Evolutionary conservation across 1,139 yeast species (phyloP), one percentile per base, ranked within the genome.

Genomic region (Debaryomyces fabryi): DNA sequence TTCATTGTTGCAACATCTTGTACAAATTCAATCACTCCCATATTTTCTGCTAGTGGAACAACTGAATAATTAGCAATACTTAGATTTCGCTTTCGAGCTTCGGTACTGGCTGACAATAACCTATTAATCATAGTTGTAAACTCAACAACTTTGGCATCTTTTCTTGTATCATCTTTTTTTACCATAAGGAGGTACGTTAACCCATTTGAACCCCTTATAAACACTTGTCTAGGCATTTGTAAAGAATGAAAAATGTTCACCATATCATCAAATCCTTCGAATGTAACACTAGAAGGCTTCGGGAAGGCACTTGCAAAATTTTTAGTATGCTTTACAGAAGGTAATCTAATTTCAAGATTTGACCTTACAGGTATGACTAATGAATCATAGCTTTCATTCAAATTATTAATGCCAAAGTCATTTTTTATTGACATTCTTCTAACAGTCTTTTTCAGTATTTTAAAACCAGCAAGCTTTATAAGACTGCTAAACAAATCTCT

Each of bases 11-110:
- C 76, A 3, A 92, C 95, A 54, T 90, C 85, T 29, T 84, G 85
- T 6, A 95, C 98, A 84, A 96, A 92, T 63, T 95, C 99, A 53
- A 95, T 87, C 5, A 95, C 79, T 30, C 99, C 99, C 73, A 88
- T 82, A 32, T 83, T 84, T 56, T 90, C 97, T 41, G 90, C 85
- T 48, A 95, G 67, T 0, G 98, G 97, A 10, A 91, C 83, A 4
- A 93, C 99, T 1, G 96, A 89, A 65, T 92, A 95, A 10, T 96
- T 86, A 2, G 83, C 78, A 49, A 95, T 90, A 3, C 79, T 73
- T 30, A 95, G 74, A 42, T 80, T 81, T 49, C 98, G 73, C 53
- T 85, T 83, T 42, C 86, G 77, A 0, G 97, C 85, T 48, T 86
- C 96, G 13, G 80, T 77, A 59, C 88, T 88, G 29, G 79, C 76